A percentile compares a stretch with the other conserved stretches of the same genome.
Conservation (phyloP, 495 filamentous ascomycete genomes). For the Hypomontagnella submonticulosa region DNA sequence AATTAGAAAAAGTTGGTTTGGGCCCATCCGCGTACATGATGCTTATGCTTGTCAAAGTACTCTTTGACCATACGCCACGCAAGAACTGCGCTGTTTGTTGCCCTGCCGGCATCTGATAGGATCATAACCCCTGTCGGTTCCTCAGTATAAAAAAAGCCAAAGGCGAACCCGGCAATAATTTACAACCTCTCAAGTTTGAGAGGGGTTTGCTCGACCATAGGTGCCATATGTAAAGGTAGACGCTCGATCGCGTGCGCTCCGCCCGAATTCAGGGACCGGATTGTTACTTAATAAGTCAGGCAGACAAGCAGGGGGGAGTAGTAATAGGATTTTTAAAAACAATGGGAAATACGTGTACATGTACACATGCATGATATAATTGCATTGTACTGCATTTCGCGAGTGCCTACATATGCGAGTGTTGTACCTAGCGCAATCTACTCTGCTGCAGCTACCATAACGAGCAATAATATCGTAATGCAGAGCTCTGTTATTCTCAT, state of each 20-base stretch:
- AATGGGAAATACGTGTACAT: slow-evolving; percentile 2
- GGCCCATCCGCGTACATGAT: slow-evolving; percentile 46
- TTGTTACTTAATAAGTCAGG: slow-evolving; percentile 13
- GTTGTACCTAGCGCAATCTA: slow-evolving; percentile 33
- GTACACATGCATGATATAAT: slow-evolving; percentile 34
- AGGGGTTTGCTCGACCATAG: slow-evolving; percentile 24
- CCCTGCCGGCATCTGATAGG: slow-evolving; percentile 39
- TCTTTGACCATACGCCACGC: slow-evolving; percentile 31
- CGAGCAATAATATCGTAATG: slow-evolving; percentile 13
- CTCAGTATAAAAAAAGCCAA: slow-evolving; percentile 12
- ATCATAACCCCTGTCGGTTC: slow-evolving; percentile 30
- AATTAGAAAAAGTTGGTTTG: slow-evolving; percentile 48
- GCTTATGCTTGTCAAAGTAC: slow-evolving; percentile 45
- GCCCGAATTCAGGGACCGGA: slow-evolving; percentile 37
- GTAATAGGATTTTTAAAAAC: not conserved
- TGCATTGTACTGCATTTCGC: slow-evolving; percentile 25
- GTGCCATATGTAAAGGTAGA: not conserved
- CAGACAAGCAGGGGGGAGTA: slow-evolving; percentile 29
- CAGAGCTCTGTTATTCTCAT: slow-evolving; percentile 3
- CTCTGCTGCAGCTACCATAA: slow-evolving; percentile 23
- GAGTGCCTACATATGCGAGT: slow-evolving; percentile 40
- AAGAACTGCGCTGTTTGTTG: slow-evolving; percentile 40
- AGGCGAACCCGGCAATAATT: slow-evolving; percentile 14
- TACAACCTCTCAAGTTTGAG: slow-evolving; percentile 21
- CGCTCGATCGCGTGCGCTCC: slow-evolving; percentile 36